Percentiles rank a stretch among this genome's conserved stretches.
Evolutionary conservation across 257 asterid species (phyloP).

Genomic region (Solanum sitiens): DNA sequence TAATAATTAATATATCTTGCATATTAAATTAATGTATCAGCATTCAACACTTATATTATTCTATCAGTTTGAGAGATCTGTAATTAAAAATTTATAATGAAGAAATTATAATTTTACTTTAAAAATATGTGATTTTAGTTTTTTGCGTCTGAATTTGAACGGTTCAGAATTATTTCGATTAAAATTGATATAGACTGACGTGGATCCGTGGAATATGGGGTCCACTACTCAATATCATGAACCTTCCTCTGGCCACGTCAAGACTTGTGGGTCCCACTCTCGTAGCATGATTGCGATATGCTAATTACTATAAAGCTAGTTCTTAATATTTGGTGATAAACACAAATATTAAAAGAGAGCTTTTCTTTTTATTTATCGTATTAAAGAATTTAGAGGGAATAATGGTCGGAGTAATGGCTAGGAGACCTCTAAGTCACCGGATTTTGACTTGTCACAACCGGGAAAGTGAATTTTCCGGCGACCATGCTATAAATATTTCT

Average conservation of each 20-base stretch:
- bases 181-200: conserved; percentile 40
- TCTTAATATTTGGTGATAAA: background rate
- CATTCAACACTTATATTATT: too few relatives aligned
- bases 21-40: too few relatives aligned
- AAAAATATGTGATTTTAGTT: too few relatives aligned
- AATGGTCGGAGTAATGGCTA: conserved; percentile 17
- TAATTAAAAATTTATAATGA: too few relatives aligned
- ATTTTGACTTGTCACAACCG: conserved; percentile 42
- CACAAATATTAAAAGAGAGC: background rate
- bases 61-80: too few relatives aligned
- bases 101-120: too few relatives aligned
- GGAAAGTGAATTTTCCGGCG: conserved; percentile 41
- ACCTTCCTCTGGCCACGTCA: background rate
- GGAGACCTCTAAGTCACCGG: conserved; percentile 39
- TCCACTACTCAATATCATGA: background rate
- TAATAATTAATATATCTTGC: too few relatives aligned
- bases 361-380: background rate
- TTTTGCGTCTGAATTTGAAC: too few relatives aligned
- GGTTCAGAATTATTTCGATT: background rate
- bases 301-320: background rate
- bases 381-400: background rate
- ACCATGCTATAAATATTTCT: conserved; percentile 40
- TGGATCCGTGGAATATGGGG: conserved; percentile 53
- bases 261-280: background rate
- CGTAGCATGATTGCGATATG: too few relatives aligned